Conservation (phyloP, 768 basidiomycete genomes). For the Psilocybe cubensis region DNA sequence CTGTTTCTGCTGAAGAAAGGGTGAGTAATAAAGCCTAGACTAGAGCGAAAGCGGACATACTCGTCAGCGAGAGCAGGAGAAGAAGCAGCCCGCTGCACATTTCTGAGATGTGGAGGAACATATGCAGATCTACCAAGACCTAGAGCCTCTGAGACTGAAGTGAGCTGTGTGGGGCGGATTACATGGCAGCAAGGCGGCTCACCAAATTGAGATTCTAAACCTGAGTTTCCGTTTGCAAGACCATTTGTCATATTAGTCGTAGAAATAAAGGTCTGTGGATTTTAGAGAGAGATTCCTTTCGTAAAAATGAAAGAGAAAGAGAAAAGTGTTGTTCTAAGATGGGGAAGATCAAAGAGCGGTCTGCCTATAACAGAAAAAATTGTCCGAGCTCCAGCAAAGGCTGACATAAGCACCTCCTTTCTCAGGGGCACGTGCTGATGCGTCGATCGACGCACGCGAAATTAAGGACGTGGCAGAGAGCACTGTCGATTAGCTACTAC, state of each 20-base stretch:
- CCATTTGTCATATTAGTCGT: constrained; percentile 85
- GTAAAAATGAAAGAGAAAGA: constrained; percentile 28
- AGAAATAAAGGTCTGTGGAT: constrained; percentile 25
- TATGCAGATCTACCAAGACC: constrained; percentile 82
- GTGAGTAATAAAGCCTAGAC: constrained; percentile 6
- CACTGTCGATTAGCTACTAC: constrained; percentile 8
- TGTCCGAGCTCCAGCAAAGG: constrained; percentile 9
- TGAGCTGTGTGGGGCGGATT: constrained; percentile 3
- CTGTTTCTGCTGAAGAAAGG: constrained; percentile 47
- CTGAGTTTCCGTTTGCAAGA: constrained; percentile 77
- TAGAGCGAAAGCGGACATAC: constrained; percentile 39
- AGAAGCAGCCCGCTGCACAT: constrained; percentile 83
- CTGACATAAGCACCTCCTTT: constrained; percentile 14
- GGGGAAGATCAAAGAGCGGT: constrained; percentile 36
- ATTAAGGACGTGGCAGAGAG: constrained; percentile 23
- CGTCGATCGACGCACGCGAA: constrained; percentile 14
- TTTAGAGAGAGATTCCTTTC: constrained; percentile 27
- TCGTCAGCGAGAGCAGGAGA: constrained; percentile 65
- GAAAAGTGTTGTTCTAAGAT: constrained; percentile 26
- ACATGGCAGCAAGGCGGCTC: constrained; percentile 27
- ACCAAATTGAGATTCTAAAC: constrained; percentile 80
- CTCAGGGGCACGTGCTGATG: constrained; percentile 23
- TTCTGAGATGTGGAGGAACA: constrained; percentile 89
- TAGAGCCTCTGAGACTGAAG: constrained; percentile 60
- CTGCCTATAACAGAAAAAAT: constrained; percentile 23